Evolutionary conservation across 2,329 filamentous ascomycete genomes (phyloP), one percentile per base, ranked within the genome.

Genomic region (Epichloe bromicola): DNA sequence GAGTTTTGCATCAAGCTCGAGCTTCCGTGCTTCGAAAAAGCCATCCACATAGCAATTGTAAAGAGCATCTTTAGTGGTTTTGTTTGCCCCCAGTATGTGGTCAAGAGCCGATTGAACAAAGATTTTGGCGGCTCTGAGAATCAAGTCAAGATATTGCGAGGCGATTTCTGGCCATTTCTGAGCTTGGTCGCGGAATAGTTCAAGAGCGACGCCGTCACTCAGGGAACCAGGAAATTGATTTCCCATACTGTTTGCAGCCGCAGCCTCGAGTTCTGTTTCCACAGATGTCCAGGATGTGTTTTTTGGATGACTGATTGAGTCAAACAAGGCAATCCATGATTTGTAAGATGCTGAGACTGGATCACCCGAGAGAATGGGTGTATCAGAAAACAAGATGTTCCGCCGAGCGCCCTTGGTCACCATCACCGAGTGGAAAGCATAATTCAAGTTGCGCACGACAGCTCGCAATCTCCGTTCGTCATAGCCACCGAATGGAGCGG

Each of bases 1-100:
- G 1, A 74, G 52, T 53, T 72, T 74, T 0, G 54, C 20, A 52
- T 53, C 34, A 54, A 42, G 37, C 5, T 51, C 44, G 54, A 51
- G 12, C 43, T 30, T 45, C 50, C 38, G 15, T 36, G 47, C 38
- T 17, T 46, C 43, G 41, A 51, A 20, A 37, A 46, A 51, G 34
- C 37, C 3, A 43, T 42, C 50, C 37, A 51, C 17, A 26, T 12
- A 46, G 15, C 7, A 12, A 14, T n/a, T 20, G 26, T 46, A 46
- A 4, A 46, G 26, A 36, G 44, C 44, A 37, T 46, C 44, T 37
- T 46, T 38, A 14, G 44, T 46, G 30, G 26, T 14, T 30, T 46
- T 46, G 19, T 46, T 46, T 8, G 15, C 10, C 17, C 17, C 44
- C 3, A 37, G 8, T 17, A 46, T 37, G 30, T 46, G 23, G 4